These are phyloP conservation scores for Nakazawaea sp. DNA, from an alignment of 805 yeast species.

Conservation along the genomic window DNA sequence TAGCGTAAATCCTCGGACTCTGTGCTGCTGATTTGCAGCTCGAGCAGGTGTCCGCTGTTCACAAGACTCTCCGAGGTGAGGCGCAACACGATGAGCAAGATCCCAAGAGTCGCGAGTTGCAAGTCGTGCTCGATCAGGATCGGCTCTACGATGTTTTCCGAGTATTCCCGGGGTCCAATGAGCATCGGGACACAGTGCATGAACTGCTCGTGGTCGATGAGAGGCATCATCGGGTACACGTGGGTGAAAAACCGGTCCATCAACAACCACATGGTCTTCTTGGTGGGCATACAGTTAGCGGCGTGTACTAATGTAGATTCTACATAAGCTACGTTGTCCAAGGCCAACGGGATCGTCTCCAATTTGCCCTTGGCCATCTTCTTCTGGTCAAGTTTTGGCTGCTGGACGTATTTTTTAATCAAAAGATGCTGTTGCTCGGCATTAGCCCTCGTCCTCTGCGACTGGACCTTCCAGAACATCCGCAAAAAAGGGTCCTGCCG, in stretches of 20 bases:
- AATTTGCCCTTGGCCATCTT: neutral
- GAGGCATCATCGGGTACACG: conserved; percentile 42
- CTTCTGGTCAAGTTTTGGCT: neutral
- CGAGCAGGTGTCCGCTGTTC: conserved; percentile 10
- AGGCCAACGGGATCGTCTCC: neutral
- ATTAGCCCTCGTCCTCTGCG: conserved; percentile 1
- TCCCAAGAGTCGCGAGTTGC: conserved; percentile 33
- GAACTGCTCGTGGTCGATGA: conserved; percentile 31
- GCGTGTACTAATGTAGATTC: conserved; percentile 22
- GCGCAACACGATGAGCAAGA: conserved; percentile 33
- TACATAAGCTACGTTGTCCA: conserved; percentile 18
- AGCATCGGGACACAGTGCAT: conserved; percentile 25
- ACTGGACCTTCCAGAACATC: conserved; percentile 10
- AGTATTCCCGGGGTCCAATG: conserved; percentile 25
- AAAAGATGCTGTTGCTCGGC: neutral
- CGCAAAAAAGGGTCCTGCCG: conserved; percentile 24
- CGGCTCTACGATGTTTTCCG: conserved; percentile 19
- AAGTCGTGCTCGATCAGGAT: conserved; percentile 29
- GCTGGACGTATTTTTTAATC: neutral
- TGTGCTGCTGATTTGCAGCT: conserved; percentile 8
- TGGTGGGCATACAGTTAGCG: conserved; percentile 31
- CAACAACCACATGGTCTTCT: conserved; percentile 36
- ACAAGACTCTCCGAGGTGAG: conserved; percentile 34
- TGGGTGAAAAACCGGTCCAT: conserved; percentile 34
- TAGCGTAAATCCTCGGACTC: conserved; percentile 23